Conservation (phyloP, 805 yeast genomes). For the Kodamaea leandrae region DNA sequence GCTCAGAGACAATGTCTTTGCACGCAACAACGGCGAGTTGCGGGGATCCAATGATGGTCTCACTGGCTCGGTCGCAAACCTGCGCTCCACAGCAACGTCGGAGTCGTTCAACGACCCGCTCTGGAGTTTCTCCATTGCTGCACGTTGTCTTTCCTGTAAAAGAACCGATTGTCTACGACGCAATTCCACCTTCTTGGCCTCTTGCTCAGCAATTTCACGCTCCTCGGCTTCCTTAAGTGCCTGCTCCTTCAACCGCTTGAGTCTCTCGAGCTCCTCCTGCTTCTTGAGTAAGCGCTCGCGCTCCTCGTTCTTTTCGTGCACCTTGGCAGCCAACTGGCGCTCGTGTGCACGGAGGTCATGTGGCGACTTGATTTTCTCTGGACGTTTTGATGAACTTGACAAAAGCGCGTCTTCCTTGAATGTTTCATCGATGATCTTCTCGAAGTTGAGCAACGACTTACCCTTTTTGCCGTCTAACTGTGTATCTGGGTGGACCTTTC, state of each 20-base stretch:
- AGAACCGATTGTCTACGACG: constrained; percentile 20
- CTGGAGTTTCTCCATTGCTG: constrained; percentile 26
- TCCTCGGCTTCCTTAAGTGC: constrained; percentile 15
- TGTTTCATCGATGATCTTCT: constrained; percentile 30
- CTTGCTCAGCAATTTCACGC: constrained; percentile 11
- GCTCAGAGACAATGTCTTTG: constrained; percentile 31
- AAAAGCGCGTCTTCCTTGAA: constrained; percentile 22
- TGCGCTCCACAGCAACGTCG: constrained; percentile 12
- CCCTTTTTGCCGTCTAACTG: constrained; percentile 7
- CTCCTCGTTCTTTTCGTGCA: constrained; percentile 13
- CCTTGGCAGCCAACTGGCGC: constrained; percentile 15
- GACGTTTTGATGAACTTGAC: constrained; percentile 1
- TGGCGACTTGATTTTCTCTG: constrained; percentile 6
- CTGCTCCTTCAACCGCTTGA: constrained; percentile 18
- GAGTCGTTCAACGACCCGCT: constrained; percentile 21
- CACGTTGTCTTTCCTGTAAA: constrained; percentile 27
- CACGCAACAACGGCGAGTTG: constrained; percentile 32
- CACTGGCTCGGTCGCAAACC: constrained; percentile 28
- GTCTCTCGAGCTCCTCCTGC: constrained; percentile 9
- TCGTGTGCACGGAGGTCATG: constrained; percentile 11
- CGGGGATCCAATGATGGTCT: constrained; percentile 39
- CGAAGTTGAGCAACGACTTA: constrained; percentile 25
- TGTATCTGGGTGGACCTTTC: constrained; percentile 6
- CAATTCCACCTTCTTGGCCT: constrained; percentile 15
- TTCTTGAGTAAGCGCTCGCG: constrained; percentile 8